Percentiles rank a stretch among this genome's conserved stretches.
These are phyloP conservation scores for Naganishia vaughanmartiniae DNA, from an alignment of 768 basidiomycete genomes.

Conservation along the genomic window DNA sequence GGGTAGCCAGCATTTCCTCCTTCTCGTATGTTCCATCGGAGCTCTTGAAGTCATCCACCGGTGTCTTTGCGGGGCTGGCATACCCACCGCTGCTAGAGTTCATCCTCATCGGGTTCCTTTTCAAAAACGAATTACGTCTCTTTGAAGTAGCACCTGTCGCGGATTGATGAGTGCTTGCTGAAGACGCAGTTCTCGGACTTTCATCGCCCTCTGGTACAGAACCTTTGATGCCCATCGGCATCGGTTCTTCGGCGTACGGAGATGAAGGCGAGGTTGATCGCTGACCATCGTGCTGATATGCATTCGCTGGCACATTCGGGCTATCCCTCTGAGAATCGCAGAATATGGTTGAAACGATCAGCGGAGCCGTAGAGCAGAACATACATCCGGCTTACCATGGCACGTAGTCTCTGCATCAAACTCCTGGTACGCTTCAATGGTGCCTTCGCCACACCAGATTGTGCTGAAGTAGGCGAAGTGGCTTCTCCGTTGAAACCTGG, in stretches of 20 bases:
- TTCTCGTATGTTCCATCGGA: conserved; percentile 6
- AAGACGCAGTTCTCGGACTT: conserved; percentile 9
- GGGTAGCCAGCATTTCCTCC: conserved; percentile 20
- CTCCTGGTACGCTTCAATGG: conserved; percentile 51
- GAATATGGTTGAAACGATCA: background rate
- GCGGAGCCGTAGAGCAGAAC: background rate
- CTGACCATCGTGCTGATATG: background rate
- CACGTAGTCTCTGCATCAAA: conserved; percentile 52
- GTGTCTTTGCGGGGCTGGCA: background rate
- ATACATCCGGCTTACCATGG: conserved; percentile 43
- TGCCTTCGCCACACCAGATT: conserved; percentile 2
- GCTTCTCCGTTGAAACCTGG: background rate
- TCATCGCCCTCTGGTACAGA: background rate
- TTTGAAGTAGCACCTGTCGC: background rate
- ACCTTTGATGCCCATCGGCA: conserved; percentile 19
- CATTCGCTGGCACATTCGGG: conserved; percentile 33
- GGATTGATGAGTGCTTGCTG: conserved; percentile 6
- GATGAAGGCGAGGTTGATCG: conserved; percentile 29
- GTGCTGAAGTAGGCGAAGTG: background rate
- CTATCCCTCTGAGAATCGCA: conserved; percentile 36
- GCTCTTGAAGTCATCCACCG: conserved; percentile 15
- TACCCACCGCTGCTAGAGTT: background rate
- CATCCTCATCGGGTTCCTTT: conserved; percentile 6
- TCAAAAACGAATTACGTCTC: conserved; percentile 27
- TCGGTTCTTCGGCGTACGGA: conserved; percentile 24